Evolutionary conservation across 176 grass and related monocot genomes (phyloP).

Genomic region (Hsuehochloa calcarea): DNA sequence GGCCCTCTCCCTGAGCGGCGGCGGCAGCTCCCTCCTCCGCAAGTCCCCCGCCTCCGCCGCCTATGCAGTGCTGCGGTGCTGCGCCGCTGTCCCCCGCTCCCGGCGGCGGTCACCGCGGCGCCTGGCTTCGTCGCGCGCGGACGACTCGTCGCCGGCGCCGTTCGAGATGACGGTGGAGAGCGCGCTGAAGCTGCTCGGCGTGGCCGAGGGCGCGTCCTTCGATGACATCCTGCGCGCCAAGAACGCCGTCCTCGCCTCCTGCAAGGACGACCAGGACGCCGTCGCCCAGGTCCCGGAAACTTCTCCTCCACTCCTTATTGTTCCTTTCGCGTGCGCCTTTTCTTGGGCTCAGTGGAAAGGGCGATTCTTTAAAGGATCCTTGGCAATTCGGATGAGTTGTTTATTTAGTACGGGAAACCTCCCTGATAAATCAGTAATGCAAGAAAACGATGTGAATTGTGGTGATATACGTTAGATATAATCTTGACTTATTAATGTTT

Average conservation of each 20-base stretch:
- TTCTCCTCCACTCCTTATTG: constrained; percentile 2
- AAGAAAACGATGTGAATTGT: not conserved
- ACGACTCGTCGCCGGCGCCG: constrained; percentile 70
- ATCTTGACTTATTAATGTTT: too few species aligned
- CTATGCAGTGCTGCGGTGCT: constrained; percentile 19
- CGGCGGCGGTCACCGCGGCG: constrained; percentile 28
- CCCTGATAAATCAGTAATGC: constrained; percentile 10
- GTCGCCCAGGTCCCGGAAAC: constrained; percentile 56
- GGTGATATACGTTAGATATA: too few species aligned
- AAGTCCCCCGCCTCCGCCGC: not conserved
- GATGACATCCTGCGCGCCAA: constrained; percentile 95
- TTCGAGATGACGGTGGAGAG: constrained; percentile 87
- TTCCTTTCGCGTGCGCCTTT: not conserved
- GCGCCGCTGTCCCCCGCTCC: constrained; percentile 14
- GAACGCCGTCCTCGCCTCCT: constrained; percentile 72
- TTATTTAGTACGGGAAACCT: not conserved
- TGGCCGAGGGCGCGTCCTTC: constrained; percentile 68
- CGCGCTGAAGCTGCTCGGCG: constrained; percentile 83
- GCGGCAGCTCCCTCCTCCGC: constrained; percentile 33
- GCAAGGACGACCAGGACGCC: constrained; percentile 84
- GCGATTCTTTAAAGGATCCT: not conserved
- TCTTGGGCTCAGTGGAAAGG: not conserved
- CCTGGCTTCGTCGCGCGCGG: constrained; percentile 56
- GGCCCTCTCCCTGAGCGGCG: constrained; percentile 52
- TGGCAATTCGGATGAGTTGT: not conserved